Conservation (phyloP, 768 basidiomycete genomes). For the Podaxis mareebaensis region DNA sequence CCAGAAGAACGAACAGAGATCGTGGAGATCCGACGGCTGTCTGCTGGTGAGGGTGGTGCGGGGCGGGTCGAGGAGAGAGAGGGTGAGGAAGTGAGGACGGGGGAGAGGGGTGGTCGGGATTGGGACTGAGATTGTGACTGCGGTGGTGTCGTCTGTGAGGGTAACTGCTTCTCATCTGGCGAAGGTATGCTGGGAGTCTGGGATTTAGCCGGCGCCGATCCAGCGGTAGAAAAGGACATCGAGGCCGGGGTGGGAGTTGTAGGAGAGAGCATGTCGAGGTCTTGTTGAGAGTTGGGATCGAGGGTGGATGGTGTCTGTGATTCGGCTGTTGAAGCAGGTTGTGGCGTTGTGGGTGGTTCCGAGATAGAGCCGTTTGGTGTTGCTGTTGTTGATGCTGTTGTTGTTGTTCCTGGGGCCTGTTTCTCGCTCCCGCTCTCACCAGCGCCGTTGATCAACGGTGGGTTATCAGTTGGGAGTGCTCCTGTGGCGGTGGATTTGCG, state of each 20-base stretch:
- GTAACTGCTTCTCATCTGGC: slow-evolving; percentile 15
- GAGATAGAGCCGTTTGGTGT: not conserved
- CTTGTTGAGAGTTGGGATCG: slow-evolving; percentile 6
- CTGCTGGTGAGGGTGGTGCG: slow-evolving; percentile 4
- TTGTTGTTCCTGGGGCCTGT: too few relatives aligned
- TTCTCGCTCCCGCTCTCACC: too few relatives aligned
- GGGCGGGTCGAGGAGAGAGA: not conserved
- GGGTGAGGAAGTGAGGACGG: not conserved
- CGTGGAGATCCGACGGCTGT: slow-evolving; percentile 3
- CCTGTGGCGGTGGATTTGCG: not conserved
- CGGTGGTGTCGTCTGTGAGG: not conserved
- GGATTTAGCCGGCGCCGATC: not conserved
- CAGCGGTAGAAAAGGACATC: slow-evolving; percentile 22
- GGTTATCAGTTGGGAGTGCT: not conserved
- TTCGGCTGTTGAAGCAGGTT: slow-evolving; percentile 5
- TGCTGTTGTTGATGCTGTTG: not conserved
- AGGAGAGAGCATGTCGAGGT: slow-evolving; percentile 22
- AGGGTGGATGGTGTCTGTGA: slow-evolving; percentile 10
- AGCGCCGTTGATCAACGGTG: too few relatives aligned
- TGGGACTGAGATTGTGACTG: not conserved
- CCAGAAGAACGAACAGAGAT: not conserved
- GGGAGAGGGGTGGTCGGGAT: not conserved
- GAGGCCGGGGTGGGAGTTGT: slow-evolving; percentile 27
- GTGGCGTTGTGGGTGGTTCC: slow-evolving; percentile 12
- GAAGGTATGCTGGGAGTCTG: not conserved